phyloP scores from a whole-genome alignment of 2,329 filamentous ascomycete species.

The Fusarium incarnatum region DNA sequence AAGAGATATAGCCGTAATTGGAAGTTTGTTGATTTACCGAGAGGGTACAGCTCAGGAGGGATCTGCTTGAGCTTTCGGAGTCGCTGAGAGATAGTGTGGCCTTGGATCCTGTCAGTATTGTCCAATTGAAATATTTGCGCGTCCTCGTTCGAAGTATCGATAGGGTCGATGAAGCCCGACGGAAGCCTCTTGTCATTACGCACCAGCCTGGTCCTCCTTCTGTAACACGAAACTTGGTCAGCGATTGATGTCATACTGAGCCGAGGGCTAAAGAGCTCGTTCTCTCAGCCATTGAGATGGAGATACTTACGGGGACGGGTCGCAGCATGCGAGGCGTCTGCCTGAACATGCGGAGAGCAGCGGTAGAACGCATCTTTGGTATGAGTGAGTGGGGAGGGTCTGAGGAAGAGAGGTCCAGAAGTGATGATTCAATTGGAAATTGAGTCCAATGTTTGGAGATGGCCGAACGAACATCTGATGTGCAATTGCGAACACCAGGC shows the following conservation, averaged over 20 bases:
- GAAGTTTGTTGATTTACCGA: constrained; percentile 70
- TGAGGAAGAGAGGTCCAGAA: constrained; percentile 43
- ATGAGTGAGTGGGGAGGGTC: constrained; percentile 47
- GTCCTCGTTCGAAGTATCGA: constrained; percentile 22
- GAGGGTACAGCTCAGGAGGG: constrained; percentile 92
- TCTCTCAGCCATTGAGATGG: constrained; percentile 35
- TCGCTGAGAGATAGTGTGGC: constrained; percentile 96
- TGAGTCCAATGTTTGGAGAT: constrained; percentile 49
- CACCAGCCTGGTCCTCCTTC: constrained; percentile 77
- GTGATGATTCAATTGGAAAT: constrained; percentile 51
- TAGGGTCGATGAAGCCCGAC: constrained; percentile 25
- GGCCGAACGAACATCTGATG: constrained; percentile 52
- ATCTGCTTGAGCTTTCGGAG: constrained; percentile 89
- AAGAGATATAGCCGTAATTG: constrained; percentile 31
- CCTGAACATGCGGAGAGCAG: constrained; percentile 74
- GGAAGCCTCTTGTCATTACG: constrained; percentile 51
- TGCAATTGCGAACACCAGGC: constrained; percentile 49
- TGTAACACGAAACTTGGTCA: constrained; percentile 51
- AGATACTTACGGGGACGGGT: constrained; percentile 74
- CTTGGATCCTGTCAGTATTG: constrained; percentile 61
- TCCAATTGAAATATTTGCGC: constrained; percentile 33
- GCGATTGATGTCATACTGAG: constrained; percentile 42
- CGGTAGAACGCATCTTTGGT: constrained; percentile 73
- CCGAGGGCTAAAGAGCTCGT: constrained; percentile 36
- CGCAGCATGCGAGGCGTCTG: constrained; percentile 74